Percentiles rank a stretch among this genome's conserved stretches.
phyloP scores from a whole-genome alignment of 306 rosid genomes.

The Sophora flavescens region DNA sequence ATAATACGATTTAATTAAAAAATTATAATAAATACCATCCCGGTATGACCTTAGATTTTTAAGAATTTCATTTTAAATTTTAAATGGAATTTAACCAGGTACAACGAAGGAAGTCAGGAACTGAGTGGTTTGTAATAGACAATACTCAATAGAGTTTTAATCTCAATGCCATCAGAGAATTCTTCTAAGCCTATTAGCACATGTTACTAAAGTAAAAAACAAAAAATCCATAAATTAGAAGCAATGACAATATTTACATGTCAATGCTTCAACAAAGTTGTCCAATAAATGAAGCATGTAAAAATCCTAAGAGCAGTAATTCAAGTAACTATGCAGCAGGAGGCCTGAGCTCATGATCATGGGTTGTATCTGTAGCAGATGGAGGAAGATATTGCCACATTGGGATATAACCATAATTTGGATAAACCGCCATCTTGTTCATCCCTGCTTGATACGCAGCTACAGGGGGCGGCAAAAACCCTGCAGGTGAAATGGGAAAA shows the following conservation, averaged over 20 bases:
- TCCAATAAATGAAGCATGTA: constrained; percentile 40
- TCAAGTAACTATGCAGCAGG: constrained; percentile 81
- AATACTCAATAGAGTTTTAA: constrained; percentile 6
- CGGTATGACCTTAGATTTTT: not conserved
- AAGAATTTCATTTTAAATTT: not conserved
- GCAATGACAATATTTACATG: constrained; percentile 58
- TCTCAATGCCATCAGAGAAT: constrained; percentile 44
- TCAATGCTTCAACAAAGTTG: constrained; percentile 35
- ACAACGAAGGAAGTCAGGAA: constrained; percentile 1
- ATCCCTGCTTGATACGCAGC: constrained; percentile 73
- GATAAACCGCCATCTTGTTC: constrained; percentile 85
- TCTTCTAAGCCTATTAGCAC: constrained; percentile 46
- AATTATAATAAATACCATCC: not conserved
- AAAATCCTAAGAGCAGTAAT: constrained; percentile 14
- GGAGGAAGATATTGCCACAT: constrained; percentile 94
- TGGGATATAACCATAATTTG: constrained; percentile 79
- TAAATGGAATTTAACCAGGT: not conserved
- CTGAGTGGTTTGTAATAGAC: constrained; percentile 20
- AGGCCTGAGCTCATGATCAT: constrained; percentile 96
- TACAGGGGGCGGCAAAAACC: constrained; percentile 74
- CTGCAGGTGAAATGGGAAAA: constrained; percentile 62
- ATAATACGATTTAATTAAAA: not conserved
- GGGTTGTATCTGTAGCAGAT: constrained; percentile 78
- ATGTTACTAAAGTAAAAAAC: constrained; percentile 30
- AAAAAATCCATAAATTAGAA: constrained; percentile 44